phyloP scores from a whole-genome alignment of 2,329 filamentous ascomycete species.

The Colletotrichum tropicale region DNA sequence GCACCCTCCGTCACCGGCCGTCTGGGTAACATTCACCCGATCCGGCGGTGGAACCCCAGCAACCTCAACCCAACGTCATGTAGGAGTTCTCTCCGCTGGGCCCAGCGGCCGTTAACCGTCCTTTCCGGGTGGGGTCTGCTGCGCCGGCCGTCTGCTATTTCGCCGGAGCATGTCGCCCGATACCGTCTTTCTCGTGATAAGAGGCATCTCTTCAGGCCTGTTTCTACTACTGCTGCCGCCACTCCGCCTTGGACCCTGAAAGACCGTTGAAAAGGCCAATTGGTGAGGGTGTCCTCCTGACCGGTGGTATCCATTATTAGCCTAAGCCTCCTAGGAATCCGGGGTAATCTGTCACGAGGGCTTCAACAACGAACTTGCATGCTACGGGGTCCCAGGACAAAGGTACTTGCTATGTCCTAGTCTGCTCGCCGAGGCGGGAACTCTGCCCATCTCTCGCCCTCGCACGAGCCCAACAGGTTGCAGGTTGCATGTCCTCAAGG shows the following conservation, averaged over 20 bases:
- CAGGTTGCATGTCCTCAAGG: not conserved
- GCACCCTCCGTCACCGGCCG: constrained; percentile 7
- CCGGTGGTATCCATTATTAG: not conserved
- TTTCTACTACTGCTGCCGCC: not conserved
- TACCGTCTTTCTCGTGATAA: not conserved
- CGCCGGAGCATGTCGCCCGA: not conserved
- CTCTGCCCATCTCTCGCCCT: constrained; percentile 11
- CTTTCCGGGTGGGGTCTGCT: not conserved
- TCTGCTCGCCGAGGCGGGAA: constrained; percentile 8
- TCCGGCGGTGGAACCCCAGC: constrained; percentile 6
- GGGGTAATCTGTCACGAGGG: not conserved
- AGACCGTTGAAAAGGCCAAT: not conserved
- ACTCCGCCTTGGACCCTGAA: not conserved
- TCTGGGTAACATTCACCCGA: constrained; percentile 5
- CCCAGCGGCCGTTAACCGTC: not conserved
- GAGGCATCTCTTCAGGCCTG: not conserved
- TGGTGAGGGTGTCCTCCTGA: not conserved
- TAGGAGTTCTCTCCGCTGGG: not conserved
- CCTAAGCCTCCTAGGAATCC: not conserved
- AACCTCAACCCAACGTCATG: constrained; percentile 1
- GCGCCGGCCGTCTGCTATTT: not conserved
- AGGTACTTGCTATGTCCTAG: constrained; percentile 1
- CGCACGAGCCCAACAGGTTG: constrained; percentile 14
- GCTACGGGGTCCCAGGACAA: not conserved
- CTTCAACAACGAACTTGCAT: not conserved